Evolutionary conservation across 2,329 filamentous ascomycete genomes (phyloP), one percentile per base, ranked within the genome.

Genomic region (Stylonectria norvegica): DNA sequence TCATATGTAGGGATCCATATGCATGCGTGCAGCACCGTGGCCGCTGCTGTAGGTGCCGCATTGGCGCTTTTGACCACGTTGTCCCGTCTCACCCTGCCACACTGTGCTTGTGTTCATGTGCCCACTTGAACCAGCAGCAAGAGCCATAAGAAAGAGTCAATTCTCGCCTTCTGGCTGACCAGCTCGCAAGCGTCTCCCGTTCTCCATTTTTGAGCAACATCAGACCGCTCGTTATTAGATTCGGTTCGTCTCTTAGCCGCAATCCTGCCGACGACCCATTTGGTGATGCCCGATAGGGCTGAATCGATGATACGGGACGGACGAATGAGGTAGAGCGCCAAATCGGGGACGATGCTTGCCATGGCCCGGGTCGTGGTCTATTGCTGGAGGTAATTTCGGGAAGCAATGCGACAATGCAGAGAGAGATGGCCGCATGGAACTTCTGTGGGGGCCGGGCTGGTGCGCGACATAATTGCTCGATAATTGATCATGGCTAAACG

Each of bases 21-120:
- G 41, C 34, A 37, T 40, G 45, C 50, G 48, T 52, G 43, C 45
- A 54, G 45, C 49, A 54, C 43, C 47, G 40, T 33, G 46, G 40
- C 43, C 34, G 36, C 44, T 22, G 45, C 43, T 42, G 32, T 44
- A 45, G 49, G n/a, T 31, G 20, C 29, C 9, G 12, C 12, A 14
- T 30, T 10, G 14, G 27, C 14, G 8, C 27, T 9, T 49, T 37
- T 43, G 20, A 22, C 38, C 38, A 39, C n/a, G n/a, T n/a, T n/a
- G 43, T 36, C 50, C 50, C 39, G 40, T 38, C 31, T n/a, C 28
- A 30, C n/a, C n/a, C n/a, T n/a, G n/a, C n/a, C n/a, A n/a, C n/a
- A 45, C 38, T 47, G 40, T 49, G 43, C 40, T 47, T 41, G 44
- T 47, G 42, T 39, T 39, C 43, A 45, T 42, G 34, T 39, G 33